A percentile compares a stretch with the other conserved stretches of the same genome.
These are phyloP conservation scores for Tillandsia fasciculata DNA, from an alignment of 176 grass and related monocot genomes.

Conservation along the genomic window DNA sequence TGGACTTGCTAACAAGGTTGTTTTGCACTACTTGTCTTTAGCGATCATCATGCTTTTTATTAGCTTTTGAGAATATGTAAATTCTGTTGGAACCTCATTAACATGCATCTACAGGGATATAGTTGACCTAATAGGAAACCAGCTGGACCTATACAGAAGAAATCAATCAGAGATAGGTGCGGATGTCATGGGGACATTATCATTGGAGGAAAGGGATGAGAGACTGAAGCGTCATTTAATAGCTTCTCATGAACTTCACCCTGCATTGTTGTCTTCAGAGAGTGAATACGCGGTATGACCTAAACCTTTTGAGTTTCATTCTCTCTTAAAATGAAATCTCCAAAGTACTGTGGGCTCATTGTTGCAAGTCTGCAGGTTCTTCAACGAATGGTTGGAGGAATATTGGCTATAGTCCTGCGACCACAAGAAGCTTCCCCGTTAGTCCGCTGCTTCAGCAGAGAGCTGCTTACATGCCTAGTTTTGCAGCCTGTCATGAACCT, in stretches of 20 bases:
- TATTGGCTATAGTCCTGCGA: conserved; percentile 73
- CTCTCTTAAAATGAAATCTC: conserved; percentile 11
- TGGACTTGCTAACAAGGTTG: conserved; percentile 91
- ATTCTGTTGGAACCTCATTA: background rate
- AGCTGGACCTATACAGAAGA: conserved; percentile 83
- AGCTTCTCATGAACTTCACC: conserved; percentile 84
- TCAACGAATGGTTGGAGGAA: conserved; percentile 75
- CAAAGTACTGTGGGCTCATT: conserved; percentile 8
- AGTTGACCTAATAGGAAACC: conserved; percentile 72
- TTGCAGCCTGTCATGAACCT: conserved; percentile 87
- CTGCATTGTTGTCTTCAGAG: conserved; percentile 85
- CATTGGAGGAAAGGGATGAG: conserved; percentile 97
- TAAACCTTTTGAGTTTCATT: conserved; percentile 10
- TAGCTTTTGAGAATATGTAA: background rate
- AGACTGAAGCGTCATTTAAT: conserved; percentile 75
- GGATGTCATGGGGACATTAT: conserved; percentile 76
- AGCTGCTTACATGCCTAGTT: conserved; percentile 74
- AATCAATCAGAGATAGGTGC: conserved; percentile 75
- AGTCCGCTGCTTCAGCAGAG: conserved; percentile 72
- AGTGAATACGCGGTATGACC: conserved; percentile 72
- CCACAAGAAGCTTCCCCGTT: conserved; percentile 82
- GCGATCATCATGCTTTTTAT: conserved; percentile 4
- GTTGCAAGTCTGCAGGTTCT: conserved; percentile 61
- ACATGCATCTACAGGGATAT: conserved; percentile 47
- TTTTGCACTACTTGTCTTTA: conserved; percentile 10